Evolutionary conservation across 2,329 filamentous ascomycete species (phyloP).

Genomic region (Penicillium sp.): DNA sequence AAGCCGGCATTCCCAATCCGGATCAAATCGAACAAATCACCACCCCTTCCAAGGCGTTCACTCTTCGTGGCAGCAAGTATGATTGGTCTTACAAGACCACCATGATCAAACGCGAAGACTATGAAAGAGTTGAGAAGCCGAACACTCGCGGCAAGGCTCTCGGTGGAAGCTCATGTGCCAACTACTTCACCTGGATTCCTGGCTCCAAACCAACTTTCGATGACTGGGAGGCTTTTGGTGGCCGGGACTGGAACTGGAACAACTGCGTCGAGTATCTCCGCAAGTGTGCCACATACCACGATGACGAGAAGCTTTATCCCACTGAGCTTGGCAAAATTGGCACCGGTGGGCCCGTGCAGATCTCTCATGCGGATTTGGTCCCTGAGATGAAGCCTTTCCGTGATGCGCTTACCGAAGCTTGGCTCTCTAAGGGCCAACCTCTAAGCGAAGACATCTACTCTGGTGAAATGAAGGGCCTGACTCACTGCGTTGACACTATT

Average conservation of each 20-base stretch:
- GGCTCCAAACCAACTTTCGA: conserved; percentile 59
- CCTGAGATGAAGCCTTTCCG: conserved; percentile 54
- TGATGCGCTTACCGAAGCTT: conserved; percentile 47
- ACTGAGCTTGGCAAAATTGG: conserved; percentile 53
- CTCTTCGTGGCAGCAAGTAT: conserved; percentile 56
- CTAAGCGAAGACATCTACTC: conserved; percentile 57
- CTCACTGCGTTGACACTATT: conserved; percentile 55
- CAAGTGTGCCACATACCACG: conserved; percentile 59
- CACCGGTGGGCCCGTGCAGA: conserved; percentile 51
- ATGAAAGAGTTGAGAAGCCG: conserved; percentile 62
- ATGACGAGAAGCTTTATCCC: conserved; percentile 50
- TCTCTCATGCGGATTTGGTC: conserved; percentile 56
- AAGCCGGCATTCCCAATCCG: conserved; percentile 43
- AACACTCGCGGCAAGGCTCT: conserved; percentile 62
- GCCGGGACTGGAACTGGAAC: conserved; percentile 58
- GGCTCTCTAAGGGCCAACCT: conserved; percentile 53
- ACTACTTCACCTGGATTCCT: conserved; percentile 65
- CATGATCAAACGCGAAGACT: conserved; percentile 59
- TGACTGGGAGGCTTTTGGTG: conserved; percentile 48
- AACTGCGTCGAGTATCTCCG: conserved; percentile 51
- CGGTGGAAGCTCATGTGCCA: conserved; percentile 59
- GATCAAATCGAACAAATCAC: conserved; percentile 54
- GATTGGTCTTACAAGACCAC: conserved; percentile 65
- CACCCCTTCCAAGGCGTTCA: conserved; percentile 58
- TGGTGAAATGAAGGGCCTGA: conserved; percentile 56